Conservation (phyloP, 2,329 filamentous ascomycete species). For the Chrysosporium keratinophilum region DNA sequence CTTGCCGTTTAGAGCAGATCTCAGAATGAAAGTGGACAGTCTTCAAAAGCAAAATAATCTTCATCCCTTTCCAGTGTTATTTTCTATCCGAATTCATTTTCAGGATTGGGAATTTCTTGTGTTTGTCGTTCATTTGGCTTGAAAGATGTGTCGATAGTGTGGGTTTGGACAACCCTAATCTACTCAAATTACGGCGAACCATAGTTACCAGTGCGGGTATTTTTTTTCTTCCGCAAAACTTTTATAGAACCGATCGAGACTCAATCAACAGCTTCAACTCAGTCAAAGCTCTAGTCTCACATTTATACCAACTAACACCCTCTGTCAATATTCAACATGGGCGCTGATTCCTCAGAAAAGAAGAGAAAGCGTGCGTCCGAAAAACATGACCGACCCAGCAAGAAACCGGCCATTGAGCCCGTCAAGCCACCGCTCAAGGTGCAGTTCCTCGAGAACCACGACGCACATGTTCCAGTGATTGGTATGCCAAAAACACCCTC, state of each 20-base stretch:
- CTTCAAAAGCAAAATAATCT: slow-evolving; percentile 2
- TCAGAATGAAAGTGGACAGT: slow-evolving; percentile 10
- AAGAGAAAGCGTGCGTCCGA: slow-evolving; percentile 44
- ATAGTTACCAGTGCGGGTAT: background rate
- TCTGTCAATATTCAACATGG: slow-evolving; percentile 22
- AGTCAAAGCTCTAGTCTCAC: background rate
- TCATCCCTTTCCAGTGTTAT: background rate
- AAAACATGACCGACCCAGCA: slow-evolving; percentile 37
- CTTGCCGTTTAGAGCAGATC: slow-evolving; percentile 10
- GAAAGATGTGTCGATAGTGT: background rate
- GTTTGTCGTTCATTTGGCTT: background rate
- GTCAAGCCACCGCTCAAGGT: slow-evolving; percentile 35
- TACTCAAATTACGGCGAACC: background rate
- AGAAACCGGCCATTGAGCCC: slow-evolving; percentile 37
- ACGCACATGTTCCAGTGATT: slow-evolving; percentile 41
- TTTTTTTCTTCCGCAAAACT: slow-evolving; percentile 10
- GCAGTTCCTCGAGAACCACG: slow-evolving; percentile 39
- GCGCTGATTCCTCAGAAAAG: slow-evolving; percentile 32
- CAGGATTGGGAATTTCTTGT: background rate
- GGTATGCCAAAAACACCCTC: slow-evolving; percentile 28
- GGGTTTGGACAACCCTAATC: background rate
- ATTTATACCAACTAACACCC: background rate
- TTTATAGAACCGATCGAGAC: background rate
- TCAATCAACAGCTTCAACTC: background rate
- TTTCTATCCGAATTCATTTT: background rate